These are phyloP conservation scores for Tolypocladium guangdongense DNA, from an alignment of 2,329 filamentous ascomycete genomes.

Conservation along the genomic window DNA sequence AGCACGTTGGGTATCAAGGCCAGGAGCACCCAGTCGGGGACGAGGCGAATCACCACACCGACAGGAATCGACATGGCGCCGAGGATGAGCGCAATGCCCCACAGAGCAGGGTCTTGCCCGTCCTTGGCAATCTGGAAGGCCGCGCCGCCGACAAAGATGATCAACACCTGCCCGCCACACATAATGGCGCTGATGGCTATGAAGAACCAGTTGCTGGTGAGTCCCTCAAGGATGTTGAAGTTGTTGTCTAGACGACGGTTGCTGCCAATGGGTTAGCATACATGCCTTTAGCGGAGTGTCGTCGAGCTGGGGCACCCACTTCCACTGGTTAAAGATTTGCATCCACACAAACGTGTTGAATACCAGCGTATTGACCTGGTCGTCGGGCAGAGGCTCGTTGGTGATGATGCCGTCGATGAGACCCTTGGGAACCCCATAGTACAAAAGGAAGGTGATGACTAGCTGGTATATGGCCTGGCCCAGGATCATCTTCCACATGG, in stretches of 20 bases:
- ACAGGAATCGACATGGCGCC: conserved; percentile 78
- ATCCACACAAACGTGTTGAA: conserved; percentile 99
- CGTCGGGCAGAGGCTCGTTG: conserved; percentile 28
- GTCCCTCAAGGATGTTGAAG: conserved; percentile 90
- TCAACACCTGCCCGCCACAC: conserved; percentile 80
- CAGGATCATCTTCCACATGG: conserved; percentile 99
- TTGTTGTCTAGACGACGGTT: conserved; percentile 89
- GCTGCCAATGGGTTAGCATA: conserved; percentile 25
- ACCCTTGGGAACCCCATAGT: conserved; percentile 53
- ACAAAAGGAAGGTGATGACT: conserved; percentile 65
- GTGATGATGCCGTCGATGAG: conserved; percentile 30
- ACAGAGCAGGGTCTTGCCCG: conserved; percentile 57
- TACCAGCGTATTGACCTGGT: conserved; percentile 65
- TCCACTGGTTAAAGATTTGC: conserved; percentile 98
- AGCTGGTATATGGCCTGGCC: conserved; percentile 88
- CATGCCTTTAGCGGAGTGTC: background rate
- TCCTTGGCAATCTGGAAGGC: conserved; percentile 61
- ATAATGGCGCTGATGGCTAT: conserved; percentile 76
- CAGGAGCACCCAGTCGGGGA: conserved; percentile 62
- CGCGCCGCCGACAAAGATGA: conserved; percentile 73
- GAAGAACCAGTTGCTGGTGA: conserved; percentile 81
- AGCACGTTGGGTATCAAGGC: conserved; percentile 42
- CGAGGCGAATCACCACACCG: conserved; percentile 67
- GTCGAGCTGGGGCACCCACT: conserved; percentile 43
- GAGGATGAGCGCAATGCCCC: conserved; percentile 78